phyloP scores from a whole-genome alignment of 164 flowering plant species.

The Litsea cubeba region DNA sequence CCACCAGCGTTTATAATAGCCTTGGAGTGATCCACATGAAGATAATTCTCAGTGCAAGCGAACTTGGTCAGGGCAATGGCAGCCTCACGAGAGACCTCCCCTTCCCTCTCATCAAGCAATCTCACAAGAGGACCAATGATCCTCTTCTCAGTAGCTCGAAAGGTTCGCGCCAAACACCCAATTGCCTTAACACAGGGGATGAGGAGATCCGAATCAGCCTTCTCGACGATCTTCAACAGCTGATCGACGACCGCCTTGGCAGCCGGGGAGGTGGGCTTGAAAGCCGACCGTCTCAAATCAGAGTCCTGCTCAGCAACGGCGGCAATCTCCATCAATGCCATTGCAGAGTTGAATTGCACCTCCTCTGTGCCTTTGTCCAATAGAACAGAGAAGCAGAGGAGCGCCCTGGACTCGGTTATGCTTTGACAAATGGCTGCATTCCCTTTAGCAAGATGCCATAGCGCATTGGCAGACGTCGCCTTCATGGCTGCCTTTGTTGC shows the following conservation, averaged over 20 bases:
- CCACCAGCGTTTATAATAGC: constrained; percentile 61
- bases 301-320: constrained; percentile 62
- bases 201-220: constrained; percentile 51
- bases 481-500: constrained; percentile 64
- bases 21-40: constrained; percentile 54
- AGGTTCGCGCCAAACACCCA: constrained; percentile 71
- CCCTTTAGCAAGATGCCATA: constrained; percentile 52
- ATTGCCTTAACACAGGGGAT: constrained; percentile 54
- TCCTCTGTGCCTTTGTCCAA: constrained; percentile 67
- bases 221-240: constrained; percentile 43
- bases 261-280: constrained; percentile 83
- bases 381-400: constrained; percentile 66
- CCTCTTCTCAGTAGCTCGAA: constrained; percentile 67
- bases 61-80: constrained; percentile 63
- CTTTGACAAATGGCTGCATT: constrained; percentile 51
- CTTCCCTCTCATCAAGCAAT: constrained; percentile 69
- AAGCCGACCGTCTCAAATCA: constrained; percentile 60
- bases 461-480: constrained; percentile 79
- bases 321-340: constrained; percentile 78
- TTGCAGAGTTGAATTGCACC: constrained; percentile 58
- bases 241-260: constrained; percentile 82
- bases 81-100: constrained; percentile 49
- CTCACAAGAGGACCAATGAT: constrained; percentile 62
- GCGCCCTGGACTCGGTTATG: constrained; percentile 77
- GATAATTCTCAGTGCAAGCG: constrained; percentile 59